Base-by-base conservation (phyloP, 345 rosid species). In the Eucalyptus erythrocorys region DNA sequence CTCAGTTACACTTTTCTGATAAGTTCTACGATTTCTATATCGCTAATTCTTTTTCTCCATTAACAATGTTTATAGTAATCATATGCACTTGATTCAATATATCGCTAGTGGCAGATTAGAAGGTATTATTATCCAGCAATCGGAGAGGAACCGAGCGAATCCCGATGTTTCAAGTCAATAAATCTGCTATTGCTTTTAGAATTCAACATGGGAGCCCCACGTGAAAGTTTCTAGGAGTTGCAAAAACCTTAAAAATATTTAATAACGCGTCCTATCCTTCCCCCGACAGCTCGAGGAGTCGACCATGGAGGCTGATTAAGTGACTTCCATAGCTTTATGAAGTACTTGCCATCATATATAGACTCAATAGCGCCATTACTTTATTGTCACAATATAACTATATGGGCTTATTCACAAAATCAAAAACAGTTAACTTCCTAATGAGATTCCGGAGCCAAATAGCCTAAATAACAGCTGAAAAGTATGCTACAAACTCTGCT, bases 21-120 rank as follows among this genome's bases (percentile, higher is more conserved):
- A 50, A 17, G 8, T 17, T 16, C 55, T 16, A 50, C 0, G 4
- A 50, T 22, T 0, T 50, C 22, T 50, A 50, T 0, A 50, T 50
- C 22, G 8, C 55, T 50, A 16, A 16, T 50, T 50, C 22, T 17
- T 50, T 50, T 50, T 50, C 55, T 16, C 21, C 21, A 17, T 8
- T 50, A 50, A 50, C 22, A 50, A 50, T 50, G 8, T 50, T 50
- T 17, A 50, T 50, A 50, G 21, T 50, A 50, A 50, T 50, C 53
- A 50, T 50, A 15, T 50, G 21, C 53, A 15, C 53, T 15, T 50
- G 53, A 50, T 50, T 16, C 55, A 16, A 50, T 50, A 50, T 50
- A 50, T 17, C 9, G 22, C 55, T 50, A 50, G 22, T 50, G 55
- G 55, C 55, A 55, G 0, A 55, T 55, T 55, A 24, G 6, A 55